phyloP scores from a whole-genome alignment of 768 basidiomycete species.

The Amanita rubescens region DNA sequence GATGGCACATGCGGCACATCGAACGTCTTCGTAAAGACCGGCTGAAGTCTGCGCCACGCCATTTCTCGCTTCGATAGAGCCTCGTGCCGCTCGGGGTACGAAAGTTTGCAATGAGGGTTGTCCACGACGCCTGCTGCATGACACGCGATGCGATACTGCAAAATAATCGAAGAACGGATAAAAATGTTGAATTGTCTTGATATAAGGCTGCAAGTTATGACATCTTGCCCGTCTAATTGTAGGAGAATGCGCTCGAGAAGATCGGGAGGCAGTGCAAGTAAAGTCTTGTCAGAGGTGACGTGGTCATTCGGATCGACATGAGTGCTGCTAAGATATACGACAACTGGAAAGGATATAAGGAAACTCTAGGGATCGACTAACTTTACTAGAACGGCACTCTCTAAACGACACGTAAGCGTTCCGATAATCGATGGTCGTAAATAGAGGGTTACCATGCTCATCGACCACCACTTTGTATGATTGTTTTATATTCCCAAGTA shows the following conservation, averaged over 20 bases:
- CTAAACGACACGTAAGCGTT: too few relatives aligned
- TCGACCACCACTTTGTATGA: too few relatives aligned
- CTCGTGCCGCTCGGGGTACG: constrained; percentile 20
- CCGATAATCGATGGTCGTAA: too few relatives aligned
- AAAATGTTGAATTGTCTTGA: constrained; percentile 16
- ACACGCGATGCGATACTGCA: constrained; percentile 29
- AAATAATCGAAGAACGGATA: constrained; percentile 19
- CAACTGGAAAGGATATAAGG: too few relatives aligned
- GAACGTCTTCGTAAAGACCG: constrained; percentile 20
- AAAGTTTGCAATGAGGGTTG: constrained; percentile 19
- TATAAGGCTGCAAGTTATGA: constrained; percentile 18
- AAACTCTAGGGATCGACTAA: too few relatives aligned
- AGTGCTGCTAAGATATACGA: too few relatives aligned
- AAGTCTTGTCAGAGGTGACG: too few relatives aligned
- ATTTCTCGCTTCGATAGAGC: constrained; percentile 19
- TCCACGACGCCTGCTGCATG: constrained; percentile 20
- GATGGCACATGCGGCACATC: constrained; percentile 21
- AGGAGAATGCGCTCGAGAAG: constrained; percentile 23
- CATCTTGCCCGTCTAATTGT: constrained; percentile 17
- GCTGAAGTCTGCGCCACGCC: constrained; percentile 23
- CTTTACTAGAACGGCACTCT: too few relatives aligned
- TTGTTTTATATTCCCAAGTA: too few relatives aligned
- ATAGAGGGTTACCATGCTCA: too few relatives aligned
- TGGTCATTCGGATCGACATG: too few relatives aligned
- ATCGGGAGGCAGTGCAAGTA: constrained; percentile 18